A percentile compares a stretch with the other conserved stretches of the same genome.
Evolutionary conservation across 345 rosid genomes (phyloP).

Genomic region (Citrus glauca): DNA sequence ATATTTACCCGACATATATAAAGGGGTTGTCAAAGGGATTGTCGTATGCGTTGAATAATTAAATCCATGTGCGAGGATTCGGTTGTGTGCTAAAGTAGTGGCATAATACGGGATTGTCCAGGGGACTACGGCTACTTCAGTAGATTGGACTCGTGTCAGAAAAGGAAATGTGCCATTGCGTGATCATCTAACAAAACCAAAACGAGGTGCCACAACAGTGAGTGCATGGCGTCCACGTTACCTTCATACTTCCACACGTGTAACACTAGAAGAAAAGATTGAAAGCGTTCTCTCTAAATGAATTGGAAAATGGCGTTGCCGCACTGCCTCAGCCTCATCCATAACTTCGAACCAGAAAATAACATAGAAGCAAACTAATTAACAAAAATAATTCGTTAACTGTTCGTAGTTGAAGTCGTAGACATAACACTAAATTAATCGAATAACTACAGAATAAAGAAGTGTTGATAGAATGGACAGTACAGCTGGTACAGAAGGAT

Average conservation of each 20-base stretch:
- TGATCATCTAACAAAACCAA: neutral
- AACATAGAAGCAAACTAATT: neutral
- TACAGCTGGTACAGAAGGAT: neutral
- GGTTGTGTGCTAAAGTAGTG: neutral
- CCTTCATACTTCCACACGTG: conserved; percentile 9
- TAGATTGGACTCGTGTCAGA: too few relatives aligned
- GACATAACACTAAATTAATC: too few relatives aligned
- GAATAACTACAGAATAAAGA: too few relatives aligned
- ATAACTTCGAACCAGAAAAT: neutral
- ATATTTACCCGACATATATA: too few relatives aligned
- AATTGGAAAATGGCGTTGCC: too few relatives aligned
- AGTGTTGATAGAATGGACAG: neutral
- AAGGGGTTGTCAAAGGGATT: too few relatives aligned
- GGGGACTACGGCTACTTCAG: too few relatives aligned
- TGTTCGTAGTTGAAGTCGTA: too few relatives aligned
- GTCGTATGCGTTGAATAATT: neutral
- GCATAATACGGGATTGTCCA: neutral
- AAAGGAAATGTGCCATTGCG: neutral
- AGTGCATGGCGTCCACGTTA: conserved; percentile 31
- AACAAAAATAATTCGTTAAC: too few relatives aligned
- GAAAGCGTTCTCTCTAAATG: too few relatives aligned
- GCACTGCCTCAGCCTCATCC: neutral
- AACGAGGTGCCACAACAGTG: neutral
- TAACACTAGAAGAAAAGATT: neutral
- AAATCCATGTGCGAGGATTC: neutral